Base-by-base conservation (phyloP, 176 grass and related monocot species). In the Urochloa ruziziensis region DNA sequence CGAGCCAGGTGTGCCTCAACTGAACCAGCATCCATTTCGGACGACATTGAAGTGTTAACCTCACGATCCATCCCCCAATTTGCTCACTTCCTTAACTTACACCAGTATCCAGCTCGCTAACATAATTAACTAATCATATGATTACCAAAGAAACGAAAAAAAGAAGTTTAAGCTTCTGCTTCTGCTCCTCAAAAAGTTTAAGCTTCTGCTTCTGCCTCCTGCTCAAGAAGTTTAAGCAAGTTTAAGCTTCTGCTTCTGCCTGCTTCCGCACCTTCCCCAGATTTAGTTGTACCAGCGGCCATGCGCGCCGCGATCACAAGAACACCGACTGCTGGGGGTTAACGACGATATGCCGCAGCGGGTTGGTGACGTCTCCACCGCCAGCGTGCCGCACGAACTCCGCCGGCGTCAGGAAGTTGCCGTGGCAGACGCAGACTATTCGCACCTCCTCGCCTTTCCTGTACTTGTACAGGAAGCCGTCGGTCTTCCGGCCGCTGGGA, bases 351-450 rank as follows among this genome's bases (percentile, higher is more conserved):
- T 96, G 91, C 59, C 72, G 86, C 52, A 99, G 91, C 21, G 97
- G 97, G 75, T 99, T 91, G 10, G 88, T 74, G 23, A 99, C 93
- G 27, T 90, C 97, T 49, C 77, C 89, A 30, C 93, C 93, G 6
- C 97, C 97, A 5, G 97, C 97, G 18, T 99, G 97, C 76, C 78
- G 89, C 27, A 99, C 93, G 67, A 99, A 99, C 81, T 99, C 91
- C 2, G 89, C 78, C 10, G 97, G 97, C 11, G 93, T 99, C 6
- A 94, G 91, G 83, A 99, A 99, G 84, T 49, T 86, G 80, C 97
- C 97, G 39, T 99, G 97, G 89, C 97, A 99, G 33, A 99, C 91
- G 67, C 97, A 99, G 24, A 99, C 93, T 79, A 99, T 99, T 32
- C 93, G 61, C 70, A 99, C 93, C 71, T 96, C 89, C 71, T 88